Percentiles rank a stretch among this genome's conserved stretches.
These are phyloP conservation scores for Vanilla planifolia DNA, from an alignment of 106 monocot genomes.

Conservation along the genomic window DNA sequence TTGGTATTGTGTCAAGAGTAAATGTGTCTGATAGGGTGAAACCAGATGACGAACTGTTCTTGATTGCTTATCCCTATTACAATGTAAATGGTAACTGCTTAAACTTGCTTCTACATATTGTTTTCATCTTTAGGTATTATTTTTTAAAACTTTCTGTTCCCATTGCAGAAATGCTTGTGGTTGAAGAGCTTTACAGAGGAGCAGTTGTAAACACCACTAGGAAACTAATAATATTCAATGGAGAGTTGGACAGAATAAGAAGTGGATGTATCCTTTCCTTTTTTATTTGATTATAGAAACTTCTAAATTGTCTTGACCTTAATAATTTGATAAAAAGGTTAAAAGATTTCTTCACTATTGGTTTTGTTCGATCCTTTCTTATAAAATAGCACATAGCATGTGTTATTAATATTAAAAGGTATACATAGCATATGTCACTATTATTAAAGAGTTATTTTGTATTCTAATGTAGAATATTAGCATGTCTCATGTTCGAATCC, in stretches of 20 bases:
- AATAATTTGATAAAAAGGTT: no score
- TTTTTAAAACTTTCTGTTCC: background rate
- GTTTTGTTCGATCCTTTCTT: no score
- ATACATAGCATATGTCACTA: no score
- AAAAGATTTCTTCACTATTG: no score
- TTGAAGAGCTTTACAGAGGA: conserved; percentile 86
- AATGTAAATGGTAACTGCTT: conserved; percentile 83
- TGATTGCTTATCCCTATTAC: conserved; percentile 95
- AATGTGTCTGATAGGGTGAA: conserved; percentile 86
- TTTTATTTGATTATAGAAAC: no score
- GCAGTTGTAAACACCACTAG: conserved; percentile 58
- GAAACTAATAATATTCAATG: conserved; percentile 88
- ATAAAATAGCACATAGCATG: no score
- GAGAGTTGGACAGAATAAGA: conserved; percentile 93
- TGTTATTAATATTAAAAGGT: no score
- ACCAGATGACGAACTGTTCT: conserved; percentile 79
- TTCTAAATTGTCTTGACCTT: no score
- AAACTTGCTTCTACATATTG: background rate
- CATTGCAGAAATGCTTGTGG: conserved; percentile 88
- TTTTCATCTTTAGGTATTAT: background rate
- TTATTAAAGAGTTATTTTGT: no score
- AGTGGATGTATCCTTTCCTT: conserved; percentile 91
- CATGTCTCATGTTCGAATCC: no score
- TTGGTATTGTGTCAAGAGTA: conserved; percentile 73
- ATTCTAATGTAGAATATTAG: no score